These are phyloP conservation scores for Baorangia bicolor DNA, from an alignment of 768 basidiomycete species.

Conservation along the genomic window DNA sequence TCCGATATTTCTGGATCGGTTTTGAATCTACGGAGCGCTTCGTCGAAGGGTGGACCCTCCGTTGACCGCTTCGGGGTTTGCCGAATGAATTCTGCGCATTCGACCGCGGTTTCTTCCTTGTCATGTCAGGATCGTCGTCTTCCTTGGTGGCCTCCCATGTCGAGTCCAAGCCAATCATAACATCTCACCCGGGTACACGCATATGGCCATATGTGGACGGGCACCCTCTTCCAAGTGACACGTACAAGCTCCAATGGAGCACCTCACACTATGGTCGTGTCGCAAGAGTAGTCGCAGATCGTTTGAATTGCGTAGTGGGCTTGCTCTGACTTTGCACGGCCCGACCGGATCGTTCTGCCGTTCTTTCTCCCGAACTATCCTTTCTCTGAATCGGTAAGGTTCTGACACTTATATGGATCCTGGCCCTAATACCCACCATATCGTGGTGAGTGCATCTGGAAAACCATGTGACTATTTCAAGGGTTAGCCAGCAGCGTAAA, in stretches of 20 bases:
- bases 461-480: constrained; percentile 18
- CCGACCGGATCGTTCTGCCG: constrained; percentile 3
- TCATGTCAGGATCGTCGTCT: constrained; percentile 27
- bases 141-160: constrained; percentile 16
- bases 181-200: background rate
- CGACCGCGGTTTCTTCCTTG: constrained; percentile 8
- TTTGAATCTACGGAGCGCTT: background rate
- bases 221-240: background rate
- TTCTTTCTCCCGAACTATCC: constrained; percentile 6
- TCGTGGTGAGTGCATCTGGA: constrained; percentile 10
- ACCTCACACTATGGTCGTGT: background rate
- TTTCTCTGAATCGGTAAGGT: constrained; percentile 19
- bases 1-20: background rate
- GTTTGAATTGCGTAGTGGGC: background rate
- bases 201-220: constrained; percentile 9
- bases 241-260: background rate
- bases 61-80: constrained; percentile 3
- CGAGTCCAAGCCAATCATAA: constrained; percentile 7
- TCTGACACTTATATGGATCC: constrained; percentile 16
- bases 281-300: background rate
- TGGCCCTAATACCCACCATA: background rate
- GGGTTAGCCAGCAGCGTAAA: background rate
- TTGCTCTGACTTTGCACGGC: background rate
- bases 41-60: background rate
- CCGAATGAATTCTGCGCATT: constrained; percentile 13